Conservation (phyloP, 305 asterid species). For the Fraxinus latifolia region DNA sequence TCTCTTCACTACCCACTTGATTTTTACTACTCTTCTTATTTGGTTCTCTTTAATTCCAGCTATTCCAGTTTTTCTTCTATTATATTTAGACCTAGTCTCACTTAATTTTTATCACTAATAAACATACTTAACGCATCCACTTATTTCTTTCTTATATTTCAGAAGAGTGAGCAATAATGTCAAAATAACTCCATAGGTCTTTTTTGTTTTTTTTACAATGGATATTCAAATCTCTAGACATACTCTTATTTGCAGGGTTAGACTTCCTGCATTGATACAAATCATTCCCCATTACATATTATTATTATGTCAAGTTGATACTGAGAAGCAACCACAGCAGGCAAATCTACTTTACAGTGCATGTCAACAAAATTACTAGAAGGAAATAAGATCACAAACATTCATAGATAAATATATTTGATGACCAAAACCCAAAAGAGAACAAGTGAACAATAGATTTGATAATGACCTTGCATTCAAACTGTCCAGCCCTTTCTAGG, state of each 20-base stretch:
- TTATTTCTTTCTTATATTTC: not conserved
- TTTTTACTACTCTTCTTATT: not conserved
- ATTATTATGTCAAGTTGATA: not conserved
- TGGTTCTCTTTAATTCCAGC: not conserved
- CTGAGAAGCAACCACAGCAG: not conserved
- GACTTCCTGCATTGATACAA: not conserved
- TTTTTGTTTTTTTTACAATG: not conserved
- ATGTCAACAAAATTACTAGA: not conserved
- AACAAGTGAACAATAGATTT: not conserved
- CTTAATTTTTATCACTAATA: not conserved
- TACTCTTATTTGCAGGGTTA: not conserved
- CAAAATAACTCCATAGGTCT: not conserved
- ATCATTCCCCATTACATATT: not conserved
- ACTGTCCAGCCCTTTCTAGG: conserved; percentile 33
- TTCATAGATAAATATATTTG: not conserved
- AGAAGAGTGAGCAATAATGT: not conserved
- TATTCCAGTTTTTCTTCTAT: not conserved
- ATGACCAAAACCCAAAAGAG: not conserved
- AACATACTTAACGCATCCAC: not conserved
- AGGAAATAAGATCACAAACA: not conserved
- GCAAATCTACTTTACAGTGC: not conserved
- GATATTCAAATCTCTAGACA: not conserved
- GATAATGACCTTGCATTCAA: conserved; percentile 47
- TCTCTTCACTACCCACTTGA: not conserved
- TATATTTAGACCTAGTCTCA: not conserved